Base-by-base conservation (phyloP, 768 basidiomycete species). In the Tylopilus sp. region DNA sequence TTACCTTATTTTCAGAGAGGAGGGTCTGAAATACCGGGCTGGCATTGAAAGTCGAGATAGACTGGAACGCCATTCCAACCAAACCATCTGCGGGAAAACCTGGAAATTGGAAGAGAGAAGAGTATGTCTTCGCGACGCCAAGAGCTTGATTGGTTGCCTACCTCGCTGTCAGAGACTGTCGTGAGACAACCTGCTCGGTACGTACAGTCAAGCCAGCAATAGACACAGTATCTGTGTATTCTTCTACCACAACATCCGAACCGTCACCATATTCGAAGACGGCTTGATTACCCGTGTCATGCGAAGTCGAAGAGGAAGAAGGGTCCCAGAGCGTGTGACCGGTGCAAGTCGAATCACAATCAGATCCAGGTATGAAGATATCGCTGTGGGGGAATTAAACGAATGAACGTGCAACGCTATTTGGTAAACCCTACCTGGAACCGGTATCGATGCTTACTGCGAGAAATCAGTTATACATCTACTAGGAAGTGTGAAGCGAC, bases 211-310 rank as follows among this genome's bases (percentile, higher is more conserved):
- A 37, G 3, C 44, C 49, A 6, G 48, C 46, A 25, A 60, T 22
- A 2, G 54, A 40, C 1, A 62, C 47, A 0, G 46, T 61, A 48
- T 80, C 79, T 7, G 48, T 66, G 58, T 72, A 80, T 44, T 71
- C 63, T n/a, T 62, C 53, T 9, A 76, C 78, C 0, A 44, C 31
- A 14, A 72, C 71, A 1, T 47, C 45, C 13, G 45, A 22, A 1
- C 74, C 73, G 45, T 75, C 73, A 16, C 72, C 74, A 54, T 71
- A 79, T 4, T 19, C 0, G 41, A 77, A 60, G 3, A 19, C 36
- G 55, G 75, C 72, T 1, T 52, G 33, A 29, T 64, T 40, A 6
- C 48, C 37, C 24, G 59, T 14, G 44, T 64, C 56, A 0, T 47
- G 24, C 2, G 75, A 52, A 3, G 72, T 70, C 1, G 64, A 63